A percentile compares a stretch with the other conserved stretches of the same genome.
These are phyloP conservation scores for Pecoramyces ruminantium DNA, from an alignment of 192 early-diverging fungal species.

Conservation along the genomic window DNA sequence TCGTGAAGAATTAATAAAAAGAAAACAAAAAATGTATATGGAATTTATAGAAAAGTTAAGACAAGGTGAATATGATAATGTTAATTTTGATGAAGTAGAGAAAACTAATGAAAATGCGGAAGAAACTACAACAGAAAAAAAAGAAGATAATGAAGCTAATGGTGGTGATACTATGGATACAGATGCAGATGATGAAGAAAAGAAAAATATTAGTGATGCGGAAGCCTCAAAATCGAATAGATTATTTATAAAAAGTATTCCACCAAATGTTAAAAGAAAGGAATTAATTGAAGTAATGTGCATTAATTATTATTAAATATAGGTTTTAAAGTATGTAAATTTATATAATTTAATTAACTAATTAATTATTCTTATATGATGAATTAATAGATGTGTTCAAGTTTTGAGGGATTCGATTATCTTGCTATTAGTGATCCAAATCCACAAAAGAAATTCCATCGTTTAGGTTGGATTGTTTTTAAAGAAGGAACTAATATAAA, in stretches of 20 bases:
- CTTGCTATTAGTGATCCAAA: constrained; percentile 73
- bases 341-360: too few species aligned
- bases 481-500: constrained; percentile 70
- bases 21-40: not conserved
- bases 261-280: constrained; percentile 41
- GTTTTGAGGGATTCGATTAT: constrained; percentile 65
- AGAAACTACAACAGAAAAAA: not conserved
- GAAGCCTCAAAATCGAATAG: constrained; percentile 18
- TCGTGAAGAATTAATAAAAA: not conserved
- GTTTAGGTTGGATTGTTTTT: constrained; percentile 87
- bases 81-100: not conserved
- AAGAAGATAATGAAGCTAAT: constrained; percentile 8
- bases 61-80: not conserved
- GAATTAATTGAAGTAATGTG: constrained; percentile 47
- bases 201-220: not conserved
- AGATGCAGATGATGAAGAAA: constrained; percentile 14
- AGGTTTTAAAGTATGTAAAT: too few species aligned
- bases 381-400: constrained; percentile 34
- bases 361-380: too few species aligned
- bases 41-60: not conserved
- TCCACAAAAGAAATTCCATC: constrained; percentile 62
- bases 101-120: not conserved
- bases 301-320: too few species aligned
- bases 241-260: constrained; percentile 71
- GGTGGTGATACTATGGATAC: constrained; percentile 1